phyloP scores from a whole-genome alignment of 768 basidiomycete genomes.

The Lentinula lateritia region DNA sequence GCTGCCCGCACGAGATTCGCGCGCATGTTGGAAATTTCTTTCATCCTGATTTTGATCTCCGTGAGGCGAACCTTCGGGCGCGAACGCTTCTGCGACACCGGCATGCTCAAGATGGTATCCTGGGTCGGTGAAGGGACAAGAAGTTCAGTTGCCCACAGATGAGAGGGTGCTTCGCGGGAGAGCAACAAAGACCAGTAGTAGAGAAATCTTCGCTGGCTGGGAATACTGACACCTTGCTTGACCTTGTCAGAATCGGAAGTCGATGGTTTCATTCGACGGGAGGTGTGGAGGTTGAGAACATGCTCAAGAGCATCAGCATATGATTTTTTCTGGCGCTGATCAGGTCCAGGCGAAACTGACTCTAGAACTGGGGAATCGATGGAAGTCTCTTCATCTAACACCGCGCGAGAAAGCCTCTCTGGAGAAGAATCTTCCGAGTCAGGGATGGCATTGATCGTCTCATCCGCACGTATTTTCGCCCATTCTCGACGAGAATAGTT shows the following conservation, averaged over 20 bases:
- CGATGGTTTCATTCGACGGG: conserved; percentile 57
- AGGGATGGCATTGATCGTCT: conserved; percentile 44
- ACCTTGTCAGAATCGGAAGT: conserved; percentile 23
- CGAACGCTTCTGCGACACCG: conserved; percentile 6
- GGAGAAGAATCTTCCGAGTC: conserved; percentile 25
- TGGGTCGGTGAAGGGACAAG: not conserved
- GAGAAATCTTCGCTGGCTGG: conserved; percentile 75
- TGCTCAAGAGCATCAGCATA: conserved; percentile 40
- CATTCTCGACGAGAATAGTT: conserved; percentile 44
- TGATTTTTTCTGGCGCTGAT: conserved; percentile 12
- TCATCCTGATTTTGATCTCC: conserved; percentile 55
- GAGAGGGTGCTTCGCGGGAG: conserved; percentile 45
- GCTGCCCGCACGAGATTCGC: conserved; percentile 51
- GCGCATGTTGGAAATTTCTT: conserved; percentile 46
- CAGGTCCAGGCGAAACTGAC: conserved; percentile 6
- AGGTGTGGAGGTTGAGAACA: conserved; percentile 65
- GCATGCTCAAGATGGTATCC: conserved; percentile 1
- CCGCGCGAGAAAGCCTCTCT: conserved; percentile 1
- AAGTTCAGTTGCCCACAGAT: conserved; percentile 35
- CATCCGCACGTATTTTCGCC: conserved; percentile 41
- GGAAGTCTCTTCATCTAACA: not conserved
- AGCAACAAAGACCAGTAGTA: conserved; percentile 74
- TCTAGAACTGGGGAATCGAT: not conserved
- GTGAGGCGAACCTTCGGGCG: conserved; percentile 50
- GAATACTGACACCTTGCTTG: conserved; percentile 70